These are phyloP conservation scores for Solanum chmielewskii DNA, from an alignment of 257 asterid genomes.

Conservation along the genomic window DNA sequence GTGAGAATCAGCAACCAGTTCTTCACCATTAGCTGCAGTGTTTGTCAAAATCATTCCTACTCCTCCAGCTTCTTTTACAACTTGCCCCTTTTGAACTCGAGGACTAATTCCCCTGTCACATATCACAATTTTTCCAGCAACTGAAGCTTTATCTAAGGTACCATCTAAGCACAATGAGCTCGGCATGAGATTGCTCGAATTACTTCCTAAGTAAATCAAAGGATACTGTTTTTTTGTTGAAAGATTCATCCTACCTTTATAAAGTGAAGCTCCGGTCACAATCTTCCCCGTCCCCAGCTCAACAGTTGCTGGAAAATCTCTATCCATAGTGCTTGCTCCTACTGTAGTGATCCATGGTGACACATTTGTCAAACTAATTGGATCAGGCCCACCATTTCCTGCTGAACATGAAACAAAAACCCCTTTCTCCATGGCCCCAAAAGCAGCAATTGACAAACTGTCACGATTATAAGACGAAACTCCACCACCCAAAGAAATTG, in stretches of 20 bases:
- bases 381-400: slow-evolving; percentile 94
- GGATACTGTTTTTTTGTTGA: slow-evolving; percentile 23
- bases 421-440: slow-evolving; percentile 92
- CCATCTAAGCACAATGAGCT: slow-evolving; percentile 88
- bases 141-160: slow-evolving; percentile 42
- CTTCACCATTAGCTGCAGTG: slow-evolving; percentile 77
- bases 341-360: slow-evolving; percentile 93
- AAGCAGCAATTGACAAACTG: slow-evolving; percentile 65
- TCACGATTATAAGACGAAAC: slow-evolving; percentile 65
- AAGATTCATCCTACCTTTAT: slow-evolving; percentile 44
- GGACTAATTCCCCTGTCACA: slow-evolving; percentile 91
- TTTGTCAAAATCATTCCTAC: slow-evolving; percentile 75
- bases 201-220: slow-evolving; percentile 58
- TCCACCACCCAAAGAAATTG: slow-evolving; percentile 90
- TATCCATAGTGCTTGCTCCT: slow-evolving; percentile 87
- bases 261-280: slow-evolving; percentile 56
- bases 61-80: slow-evolving; percentile 87
- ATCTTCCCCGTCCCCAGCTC: slow-evolving; percentile 55
- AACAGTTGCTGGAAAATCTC: slow-evolving; percentile 75
- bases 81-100: slow-evolving; percentile 84
- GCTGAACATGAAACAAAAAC: slow-evolving; percentile 82
- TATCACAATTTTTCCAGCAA: slow-evolving; percentile 71
- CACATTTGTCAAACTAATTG: slow-evolving; percentile 74
- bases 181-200: slow-evolving; percentile 51
- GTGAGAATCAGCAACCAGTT: slow-evolving; percentile 76